These are phyloP conservation scores for Dictyostelium brefeldianum DNA, from an alignment of 78 protist genomes.

Conservation along the genomic window DNA sequence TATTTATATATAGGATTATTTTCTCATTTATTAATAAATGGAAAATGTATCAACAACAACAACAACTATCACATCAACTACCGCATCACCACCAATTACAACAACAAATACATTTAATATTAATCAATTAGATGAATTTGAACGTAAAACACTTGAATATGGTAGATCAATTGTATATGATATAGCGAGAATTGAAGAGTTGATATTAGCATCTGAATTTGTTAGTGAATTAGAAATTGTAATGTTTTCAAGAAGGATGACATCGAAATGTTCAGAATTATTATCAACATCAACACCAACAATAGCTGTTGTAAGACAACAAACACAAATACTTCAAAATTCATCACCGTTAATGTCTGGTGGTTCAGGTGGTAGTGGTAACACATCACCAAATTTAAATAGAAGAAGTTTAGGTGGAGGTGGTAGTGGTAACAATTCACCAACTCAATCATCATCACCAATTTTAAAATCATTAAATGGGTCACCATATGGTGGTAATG, in stretches of 20 bases:
- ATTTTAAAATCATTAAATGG: not conserved
- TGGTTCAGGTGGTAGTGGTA: no score
- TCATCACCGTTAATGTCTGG: not conserved
- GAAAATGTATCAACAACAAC: not conserved
- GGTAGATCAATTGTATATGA: constrained; percentile 49
- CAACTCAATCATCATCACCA: constrained; percentile 7
- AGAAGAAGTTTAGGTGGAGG: not conserved
- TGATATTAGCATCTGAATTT: constrained; percentile 21
- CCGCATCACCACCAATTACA: not conserved
- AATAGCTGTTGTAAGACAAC: constrained; percentile 1
- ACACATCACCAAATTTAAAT: not conserved
- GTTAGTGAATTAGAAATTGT: constrained; percentile 80
- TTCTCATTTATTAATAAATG: not conserved
- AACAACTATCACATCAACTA: not conserved
- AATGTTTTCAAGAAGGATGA: constrained; percentile 77
- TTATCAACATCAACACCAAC: not conserved
- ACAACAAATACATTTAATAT: constrained; percentile 1
- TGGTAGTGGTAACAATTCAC: not conserved
- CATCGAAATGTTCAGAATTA: constrained; percentile 64
- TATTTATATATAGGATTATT: no score
- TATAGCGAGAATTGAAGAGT: constrained; percentile 51
- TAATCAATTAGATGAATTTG: constrained; percentile 17
- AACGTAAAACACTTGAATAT: constrained; percentile 54
- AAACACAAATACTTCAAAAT: not conserved
- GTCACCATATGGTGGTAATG: not conserved